Percentiles rank a stretch among this genome's conserved stretches.
Conservation (phyloP, 768 basidiomycete genomes). For the Leccinum disarticulatum region DNA sequence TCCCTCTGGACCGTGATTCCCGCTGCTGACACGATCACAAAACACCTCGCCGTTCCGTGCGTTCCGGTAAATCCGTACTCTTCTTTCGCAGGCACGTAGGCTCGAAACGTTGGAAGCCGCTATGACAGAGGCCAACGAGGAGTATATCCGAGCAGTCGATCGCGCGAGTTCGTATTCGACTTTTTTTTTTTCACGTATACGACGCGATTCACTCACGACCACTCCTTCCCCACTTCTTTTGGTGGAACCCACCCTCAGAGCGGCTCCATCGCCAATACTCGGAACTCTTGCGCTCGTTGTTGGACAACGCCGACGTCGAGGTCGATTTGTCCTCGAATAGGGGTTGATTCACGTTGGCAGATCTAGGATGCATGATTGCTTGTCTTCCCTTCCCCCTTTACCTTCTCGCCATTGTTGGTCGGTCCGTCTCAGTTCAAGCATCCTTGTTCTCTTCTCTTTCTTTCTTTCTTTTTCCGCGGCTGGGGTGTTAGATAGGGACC, state of each 20-base stretch:
- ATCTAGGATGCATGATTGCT: not conserved
- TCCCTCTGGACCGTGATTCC: not conserved
- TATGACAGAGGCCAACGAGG: constrained; percentile 70
- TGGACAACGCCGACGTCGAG: constrained; percentile 50
- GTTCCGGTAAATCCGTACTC: not conserved
- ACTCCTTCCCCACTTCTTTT: not conserved
- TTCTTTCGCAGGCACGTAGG: constrained; percentile 53
- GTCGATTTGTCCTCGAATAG: constrained; percentile 18
- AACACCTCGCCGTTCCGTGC: not conserved
- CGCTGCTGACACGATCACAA: not conserved
- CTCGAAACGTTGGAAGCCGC: constrained; percentile 66
- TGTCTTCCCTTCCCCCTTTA: too few species aligned
- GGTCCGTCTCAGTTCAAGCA: not conserved
- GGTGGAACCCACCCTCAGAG: constrained; percentile 38
- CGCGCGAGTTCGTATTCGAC: constrained; percentile 63
- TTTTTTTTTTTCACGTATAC: not conserved
- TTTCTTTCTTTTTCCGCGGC: not conserved
- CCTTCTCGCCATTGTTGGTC: not conserved
- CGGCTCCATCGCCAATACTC: constrained; percentile 60
- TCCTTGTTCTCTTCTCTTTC: not conserved
- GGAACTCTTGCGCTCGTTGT: constrained; percentile 55
- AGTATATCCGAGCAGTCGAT: constrained; percentile 70
- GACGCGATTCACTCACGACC: not conserved
- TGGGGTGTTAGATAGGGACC: not conserved
- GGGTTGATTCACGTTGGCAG: not conserved